Conservation (phyloP, 2,329 filamentous ascomycete genomes). For the Arthrocladium fulminans region DNA sequence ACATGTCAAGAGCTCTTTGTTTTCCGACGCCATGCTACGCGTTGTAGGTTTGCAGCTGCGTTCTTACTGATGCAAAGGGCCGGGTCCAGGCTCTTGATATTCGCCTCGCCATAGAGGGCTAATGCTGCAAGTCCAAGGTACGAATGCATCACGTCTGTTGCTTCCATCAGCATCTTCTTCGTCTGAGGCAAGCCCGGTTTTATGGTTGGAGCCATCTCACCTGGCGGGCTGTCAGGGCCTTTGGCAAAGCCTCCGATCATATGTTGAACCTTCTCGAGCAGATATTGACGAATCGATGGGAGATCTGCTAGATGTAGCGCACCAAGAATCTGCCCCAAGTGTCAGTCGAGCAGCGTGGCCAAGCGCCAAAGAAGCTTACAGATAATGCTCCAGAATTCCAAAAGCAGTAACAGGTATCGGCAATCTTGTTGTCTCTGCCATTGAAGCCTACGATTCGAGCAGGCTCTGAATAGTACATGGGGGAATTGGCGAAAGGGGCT, state of each 20-base stretch:
- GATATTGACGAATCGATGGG: constrained; percentile 59
- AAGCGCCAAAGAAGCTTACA: constrained; percentile 26
- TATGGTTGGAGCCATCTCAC: constrained; percentile 31
- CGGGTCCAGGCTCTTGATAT: constrained; percentile 63
- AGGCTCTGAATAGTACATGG: background rate
- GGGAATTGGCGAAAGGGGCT: background rate
- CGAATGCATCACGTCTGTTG: constrained; percentile 67
- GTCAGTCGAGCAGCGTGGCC: constrained; percentile 12
- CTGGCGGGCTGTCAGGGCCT: constrained; percentile 56
- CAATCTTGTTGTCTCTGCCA: constrained; percentile 80
- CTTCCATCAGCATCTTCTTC: constrained; percentile 37
- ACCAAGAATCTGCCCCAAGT: constrained; percentile 47
- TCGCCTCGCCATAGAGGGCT: constrained; percentile 60
- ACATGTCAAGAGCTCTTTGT: background rate
- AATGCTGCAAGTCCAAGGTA: constrained; percentile 80
- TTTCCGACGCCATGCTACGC: constrained; percentile 31
- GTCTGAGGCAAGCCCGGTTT: constrained; percentile 27
- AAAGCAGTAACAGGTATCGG: constrained; percentile 93
- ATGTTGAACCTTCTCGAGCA: constrained; percentile 81
- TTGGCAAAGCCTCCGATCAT: constrained; percentile 76
- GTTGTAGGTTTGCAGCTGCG: constrained; percentile 32
- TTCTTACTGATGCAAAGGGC: constrained; percentile 62
- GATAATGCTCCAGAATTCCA: constrained; percentile 67
- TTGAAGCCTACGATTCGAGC: constrained; percentile 61
- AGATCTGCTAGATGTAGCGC: constrained; percentile 50